Evolutionary conservation across 2,329 filamentous ascomycete species (phyloP).

Genomic region (Cryphonectria japonica): DNA sequence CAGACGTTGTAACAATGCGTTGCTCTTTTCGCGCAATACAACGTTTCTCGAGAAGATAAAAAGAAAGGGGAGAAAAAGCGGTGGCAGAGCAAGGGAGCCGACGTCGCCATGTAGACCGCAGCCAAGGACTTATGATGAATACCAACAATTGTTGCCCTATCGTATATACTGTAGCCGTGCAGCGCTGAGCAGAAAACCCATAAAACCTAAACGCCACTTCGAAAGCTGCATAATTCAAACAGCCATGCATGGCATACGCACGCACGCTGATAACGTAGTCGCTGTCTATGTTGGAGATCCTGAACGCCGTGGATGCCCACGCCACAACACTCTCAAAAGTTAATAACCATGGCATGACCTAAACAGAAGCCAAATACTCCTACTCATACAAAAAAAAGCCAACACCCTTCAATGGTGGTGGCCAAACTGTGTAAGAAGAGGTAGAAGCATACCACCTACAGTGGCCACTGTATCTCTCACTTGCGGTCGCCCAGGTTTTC

Average conservation of each 20-base stretch:
- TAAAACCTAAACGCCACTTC: constrained; percentile 3
- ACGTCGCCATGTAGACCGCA: background rate
- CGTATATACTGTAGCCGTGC: background rate
- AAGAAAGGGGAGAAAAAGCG: too few relatives aligned
- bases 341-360: background rate
- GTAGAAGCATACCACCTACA: constrained; percentile 76
- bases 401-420: constrained; percentile 62
- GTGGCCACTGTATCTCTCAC: constrained; percentile 73
- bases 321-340: background rate
- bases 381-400: constrained; percentile 9
- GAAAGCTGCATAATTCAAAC: background rate
- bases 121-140: too few relatives aligned
- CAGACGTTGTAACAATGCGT: background rate
- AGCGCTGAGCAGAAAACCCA: background rate
- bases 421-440: constrained; percentile 76
- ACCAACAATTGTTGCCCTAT: background rate
- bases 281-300: background rate
- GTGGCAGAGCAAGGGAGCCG: background rate
- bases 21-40: background rate
- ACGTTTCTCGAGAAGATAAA: too few relatives aligned
- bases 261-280: background rate
- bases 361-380: background rate
- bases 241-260: background rate
- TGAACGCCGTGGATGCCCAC: constrained; percentile 22
- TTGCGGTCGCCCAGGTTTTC: constrained; percentile 59